Base-by-base conservation (phyloP, 2,329 filamentous ascomycete species). In the Microsporum audouinii region DNA sequence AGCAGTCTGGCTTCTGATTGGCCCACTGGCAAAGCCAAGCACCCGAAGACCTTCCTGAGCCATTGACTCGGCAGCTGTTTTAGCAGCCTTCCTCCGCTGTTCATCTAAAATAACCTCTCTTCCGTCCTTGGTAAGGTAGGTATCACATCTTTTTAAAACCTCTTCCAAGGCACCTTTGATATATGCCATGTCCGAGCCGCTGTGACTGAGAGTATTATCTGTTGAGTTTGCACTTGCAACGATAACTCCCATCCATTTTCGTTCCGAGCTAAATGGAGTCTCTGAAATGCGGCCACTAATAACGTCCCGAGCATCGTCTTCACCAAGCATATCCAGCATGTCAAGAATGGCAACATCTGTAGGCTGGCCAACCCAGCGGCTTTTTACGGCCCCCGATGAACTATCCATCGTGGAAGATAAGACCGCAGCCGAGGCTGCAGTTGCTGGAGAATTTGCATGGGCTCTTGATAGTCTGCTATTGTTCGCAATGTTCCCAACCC, bases 171-270 rank as follows among this genome's bases (percentile, higher is more conserved):
- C 89, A 36, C 94, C 95, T 72, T 99, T 99, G 77, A 97, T 89
- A 72, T 97, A 99, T 0, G 90, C 91, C 66, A 90, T 86, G 68
- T 95, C 89, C 63, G 85, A 84, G 41, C 88, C 85, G 60, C 78
- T 77, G 31, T 63, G 57, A 14, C 60, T 59, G 39, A 60, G 58
- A 62, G 78, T 79, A 33, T 79, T 79, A 56, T 84, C 80, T 27
- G 80, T 78, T 49, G 76, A 70, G 61, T 72, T 75, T 36, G 76
- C 74, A 64, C 74, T 76, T 34, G 84, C 85, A 66, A 96, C 88
- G 1, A 91, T 88, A 33, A 96, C 91, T 38, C 95, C 95, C 95
- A 99, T 99, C 92, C 92, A 99, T 75, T 99, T 99, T 61, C 92
- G 84, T 71, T 96, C 91, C 0, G 94, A 99, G 71, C 92, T 97